Evolutionary conservation across 1,284 basidiomycete species (phyloP).

Genomic region (Porodaedalea pini): DNA sequence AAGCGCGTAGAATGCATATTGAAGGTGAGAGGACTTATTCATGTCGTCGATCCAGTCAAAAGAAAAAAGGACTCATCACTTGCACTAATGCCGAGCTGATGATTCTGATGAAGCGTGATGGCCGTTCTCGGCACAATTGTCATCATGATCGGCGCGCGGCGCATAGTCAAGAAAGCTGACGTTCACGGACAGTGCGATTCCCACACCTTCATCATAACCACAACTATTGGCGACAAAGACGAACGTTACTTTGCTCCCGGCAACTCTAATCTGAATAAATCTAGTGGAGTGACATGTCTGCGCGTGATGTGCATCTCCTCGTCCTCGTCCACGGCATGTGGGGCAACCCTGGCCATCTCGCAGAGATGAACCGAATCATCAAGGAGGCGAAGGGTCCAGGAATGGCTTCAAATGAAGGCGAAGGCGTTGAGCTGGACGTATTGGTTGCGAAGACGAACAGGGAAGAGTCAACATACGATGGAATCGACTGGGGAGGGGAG

Average conservation of each 20-base stretch:
- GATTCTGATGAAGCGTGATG: background rate
- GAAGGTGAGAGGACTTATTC: no score
- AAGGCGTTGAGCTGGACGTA: constrained; percentile 37
- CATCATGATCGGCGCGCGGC: background rate
- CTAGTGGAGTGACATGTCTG: no score
- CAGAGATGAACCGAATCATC: constrained; percentile 43
- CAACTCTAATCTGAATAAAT: no score
- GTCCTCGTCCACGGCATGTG: constrained; percentile 84
- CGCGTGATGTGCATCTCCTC: constrained; percentile 45
- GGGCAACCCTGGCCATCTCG: constrained; percentile 63
- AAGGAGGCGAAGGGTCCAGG: constrained; percentile 34
- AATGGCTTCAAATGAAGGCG: constrained; percentile 22
- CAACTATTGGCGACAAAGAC: no score
- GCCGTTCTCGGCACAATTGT: background rate
- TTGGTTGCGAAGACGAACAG: constrained; percentile 47
- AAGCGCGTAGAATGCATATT: background rate
- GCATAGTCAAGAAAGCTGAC: background rate
- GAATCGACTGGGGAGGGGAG: constrained; percentile 63
- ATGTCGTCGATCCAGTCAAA: no score
- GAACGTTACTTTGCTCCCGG: no score
- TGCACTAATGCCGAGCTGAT: no score
- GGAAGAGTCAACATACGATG: constrained; percentile 57
- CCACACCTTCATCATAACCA: no score
- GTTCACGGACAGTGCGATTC: no score
- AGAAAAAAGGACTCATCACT: no score